These are phyloP conservation scores for Fusarium chaquense DNA, from an alignment of 2,329 filamentous ascomycete genomes.

Conservation along the genomic window DNA sequence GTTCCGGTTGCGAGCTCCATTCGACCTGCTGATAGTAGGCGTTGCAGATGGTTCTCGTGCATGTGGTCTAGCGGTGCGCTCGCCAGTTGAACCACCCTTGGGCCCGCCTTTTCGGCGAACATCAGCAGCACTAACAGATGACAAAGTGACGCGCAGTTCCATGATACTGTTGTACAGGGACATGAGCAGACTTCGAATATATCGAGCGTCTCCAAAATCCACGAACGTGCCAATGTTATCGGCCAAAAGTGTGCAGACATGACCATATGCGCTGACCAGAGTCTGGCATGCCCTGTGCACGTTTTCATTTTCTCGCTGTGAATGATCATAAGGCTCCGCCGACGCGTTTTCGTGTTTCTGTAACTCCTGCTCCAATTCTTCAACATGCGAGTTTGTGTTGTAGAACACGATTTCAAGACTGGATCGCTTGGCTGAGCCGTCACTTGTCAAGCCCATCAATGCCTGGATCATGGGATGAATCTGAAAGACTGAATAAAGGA, in stretches of 20 bases:
- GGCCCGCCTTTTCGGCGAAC: conserved; percentile 33
- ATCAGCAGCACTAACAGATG: conserved; percentile 50
- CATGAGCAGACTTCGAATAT: conserved; percentile 73
- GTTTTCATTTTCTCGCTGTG: conserved; percentile 69
- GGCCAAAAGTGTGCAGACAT: conserved; percentile 71
- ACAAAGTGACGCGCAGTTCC: conserved; percentile 70
- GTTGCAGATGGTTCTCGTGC: conserved; percentile 66
- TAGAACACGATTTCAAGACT: conserved; percentile 76
- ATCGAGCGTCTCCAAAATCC: conserved; percentile 73
- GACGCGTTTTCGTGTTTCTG: conserved; percentile 68
- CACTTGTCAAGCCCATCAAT: conserved; percentile 71
- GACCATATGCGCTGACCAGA: conserved; percentile 72
- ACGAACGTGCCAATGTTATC: conserved; percentile 74
- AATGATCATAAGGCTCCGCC: conserved; percentile 60
- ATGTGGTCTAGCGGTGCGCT: conserved; percentile 64
- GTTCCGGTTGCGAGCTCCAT: conserved; percentile 50
- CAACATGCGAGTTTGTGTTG: conserved; percentile 74
- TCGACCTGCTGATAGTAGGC: conserved; percentile 63
- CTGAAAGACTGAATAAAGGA: conserved; percentile 75
- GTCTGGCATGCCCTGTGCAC: conserved; percentile 73
- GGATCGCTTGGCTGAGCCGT: conserved; percentile 70
- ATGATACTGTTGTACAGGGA: conserved; percentile 76
- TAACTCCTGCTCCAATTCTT: conserved; percentile 74
- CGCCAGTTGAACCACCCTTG: conserved; percentile 44
- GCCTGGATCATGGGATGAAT: conserved; percentile 76